Evolutionary conservation across 257 asterid species (phyloP), one percentile per base, ranked within the genome.

Genomic region (Handroanthus guayacan): DNA sequence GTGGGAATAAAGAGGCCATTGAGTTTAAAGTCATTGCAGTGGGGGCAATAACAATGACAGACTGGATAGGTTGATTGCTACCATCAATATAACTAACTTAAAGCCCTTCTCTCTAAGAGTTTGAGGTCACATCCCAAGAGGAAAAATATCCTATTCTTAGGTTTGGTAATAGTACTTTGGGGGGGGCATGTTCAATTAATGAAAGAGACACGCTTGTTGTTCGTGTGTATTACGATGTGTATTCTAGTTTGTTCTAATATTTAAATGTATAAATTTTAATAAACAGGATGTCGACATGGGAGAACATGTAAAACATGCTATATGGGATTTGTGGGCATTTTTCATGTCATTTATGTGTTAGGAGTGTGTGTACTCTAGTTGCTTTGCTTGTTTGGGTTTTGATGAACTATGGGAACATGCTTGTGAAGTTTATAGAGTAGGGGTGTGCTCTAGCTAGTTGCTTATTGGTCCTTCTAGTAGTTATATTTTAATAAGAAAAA

Each of bases 21-120:
- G 87, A 73, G 85, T 70, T 82, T 78, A 77, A 91, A 91, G 88
- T 84, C 87, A 62, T 70, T 71, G 76, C 69, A 72, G 81, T 81
- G 85, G 89, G 89, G 78, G 73, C 84, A 84, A 45, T 74, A 72
- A 80, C 78, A 88, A 48, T 78, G 91, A 88, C 87, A 84, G 81
- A 72, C 78, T 82, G 81, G 82, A 74, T 75, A 76, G 80, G 75
- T 80, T 82, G 55, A 74, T 72, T 65, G 78, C 75, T 76, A 44
- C 83, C 71, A 78, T 82, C 73, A 74, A 69, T 63, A 57, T 74
- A 77, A 77, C 85, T 78, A 77, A 77, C 79, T 76, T 31, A 9
- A 14, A 38, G 64, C 13, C 16, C 67, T 45, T 13, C 58, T 5
- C 62, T 2, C n/a, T 56, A 3, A 41, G 57, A 62, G 63, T 51